Evolutionary conservation across 441 rosid species (phyloP).

Genomic region (Syzygium malaccense): DNA sequence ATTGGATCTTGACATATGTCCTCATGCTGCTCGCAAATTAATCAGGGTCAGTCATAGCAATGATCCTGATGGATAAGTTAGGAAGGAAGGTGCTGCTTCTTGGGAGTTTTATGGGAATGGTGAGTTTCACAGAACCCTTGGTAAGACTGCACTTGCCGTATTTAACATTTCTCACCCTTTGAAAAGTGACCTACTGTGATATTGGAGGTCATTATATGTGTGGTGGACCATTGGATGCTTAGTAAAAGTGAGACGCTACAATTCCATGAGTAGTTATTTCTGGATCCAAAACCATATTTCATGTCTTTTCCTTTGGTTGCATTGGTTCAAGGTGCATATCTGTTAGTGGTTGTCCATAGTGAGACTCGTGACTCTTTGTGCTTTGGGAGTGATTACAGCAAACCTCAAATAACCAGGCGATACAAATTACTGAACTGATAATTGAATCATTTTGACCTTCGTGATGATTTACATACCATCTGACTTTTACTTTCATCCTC

Average conservation of each 20-base stretch:
- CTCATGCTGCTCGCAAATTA: neutral
- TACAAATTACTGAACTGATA: neutral
- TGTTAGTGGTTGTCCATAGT: neutral
- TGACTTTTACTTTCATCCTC: slow-evolving; percentile 6
- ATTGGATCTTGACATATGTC: neutral
- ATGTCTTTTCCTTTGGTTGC: neutral
- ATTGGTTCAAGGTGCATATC: neutral
- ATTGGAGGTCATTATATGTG: neutral
- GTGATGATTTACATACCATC: neutral
- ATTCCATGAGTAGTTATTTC: neutral
- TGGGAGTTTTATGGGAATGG: slow-evolving; percentile 69
- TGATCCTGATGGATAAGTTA: slow-evolving; percentile 63
- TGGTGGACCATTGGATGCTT: neutral
- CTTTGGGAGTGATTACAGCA: neutral
- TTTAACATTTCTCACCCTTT: neutral
- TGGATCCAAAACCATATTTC: neutral
- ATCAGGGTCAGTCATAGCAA: slow-evolving; percentile 53
- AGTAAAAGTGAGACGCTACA: neutral
- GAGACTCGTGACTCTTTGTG: neutral
- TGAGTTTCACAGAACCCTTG: slow-evolving; percentile 14
- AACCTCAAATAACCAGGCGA: neutral
- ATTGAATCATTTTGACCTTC: neutral
- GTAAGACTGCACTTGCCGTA: neutral
- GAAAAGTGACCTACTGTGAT: neutral
- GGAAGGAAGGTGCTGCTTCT: slow-evolving; percentile 65